Base-by-base conservation (phyloP, 148 eudicot species). In the Nyssa sinensis region DNA sequence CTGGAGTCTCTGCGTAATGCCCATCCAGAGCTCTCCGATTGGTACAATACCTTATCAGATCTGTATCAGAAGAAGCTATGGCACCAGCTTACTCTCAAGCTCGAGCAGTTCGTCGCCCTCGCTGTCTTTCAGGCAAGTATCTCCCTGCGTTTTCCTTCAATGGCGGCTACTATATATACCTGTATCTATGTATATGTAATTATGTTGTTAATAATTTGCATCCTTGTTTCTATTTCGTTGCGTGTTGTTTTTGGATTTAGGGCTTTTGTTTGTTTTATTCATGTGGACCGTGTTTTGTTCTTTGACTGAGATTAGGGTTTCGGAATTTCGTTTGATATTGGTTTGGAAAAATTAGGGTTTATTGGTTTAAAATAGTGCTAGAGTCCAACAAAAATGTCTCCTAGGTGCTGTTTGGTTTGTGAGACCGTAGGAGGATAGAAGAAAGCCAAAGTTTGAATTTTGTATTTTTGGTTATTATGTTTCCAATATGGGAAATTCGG, bases 1-100 rank as follows among this genome's bases (percentile, higher is more conserved):
- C 75, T 92, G 58, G 94, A 92, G 21, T 71, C 88, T 1, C 79
- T 81, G 34, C 84, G 97, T 13, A 89, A 66, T 69, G 70, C 81
- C 21, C 87, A 94, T 53, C 96, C 96, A 10, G 98, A 94, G 84
- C 95, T 94, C 0, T 71, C 88, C 27, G 97, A 92, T 17, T 92
- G 97, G 93, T 94, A 83, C 86, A 83, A 72, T 33, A 69, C 92
- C 25, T 80, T 94, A 0, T 86, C 98, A 61, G 98, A 92, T 88
- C 90, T 94, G 75, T 92, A 92, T 82, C 90, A 94, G 85, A 88
- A 88, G 77, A 94, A 94, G 89, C 96, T 94, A 3, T 94, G 98
- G 98, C 97, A 94, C 44, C 98, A 90, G 84, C 96, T 92, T 69
- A 84, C 97, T 65, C 90, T 83, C 74, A 90, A 92, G 84, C 97